phyloP scores from a whole-genome alignment of 441 rosid species.

The Populus trichocarpa region DNA sequence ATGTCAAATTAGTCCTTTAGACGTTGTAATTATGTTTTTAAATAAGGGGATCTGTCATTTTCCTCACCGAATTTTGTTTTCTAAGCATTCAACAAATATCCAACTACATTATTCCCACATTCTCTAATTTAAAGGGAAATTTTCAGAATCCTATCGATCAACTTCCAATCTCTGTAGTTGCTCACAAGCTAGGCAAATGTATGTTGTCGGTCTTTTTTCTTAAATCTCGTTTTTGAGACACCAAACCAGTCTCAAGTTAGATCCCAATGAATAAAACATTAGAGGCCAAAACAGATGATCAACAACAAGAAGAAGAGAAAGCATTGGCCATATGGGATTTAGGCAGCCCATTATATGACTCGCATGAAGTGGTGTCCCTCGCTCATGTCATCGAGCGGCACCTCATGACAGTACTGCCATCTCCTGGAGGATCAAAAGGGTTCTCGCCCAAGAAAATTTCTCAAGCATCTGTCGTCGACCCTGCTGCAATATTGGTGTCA shows the following conservation, averaged over 20 bases:
- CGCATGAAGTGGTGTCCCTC: slow-evolving; percentile 45
- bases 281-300: slow-evolving; percentile 10
- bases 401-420: slow-evolving; percentile 33
- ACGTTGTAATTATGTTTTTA: background rate
- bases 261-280: slow-evolving; percentile 12
- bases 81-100: no score
- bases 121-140: background rate
- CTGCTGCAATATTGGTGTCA: background rate
- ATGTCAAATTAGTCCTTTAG: background rate
- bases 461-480: background rate
- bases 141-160: no score
- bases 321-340: slow-evolving; percentile 42
- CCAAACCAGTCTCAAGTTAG: background rate
- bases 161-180: background rate
- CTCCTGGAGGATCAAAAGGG: slow-evolving; percentile 21
- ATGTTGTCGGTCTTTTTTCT: background rate
- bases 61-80: slow-evolving; percentile 13
- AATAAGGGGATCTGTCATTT: slow-evolving; percentile 19
- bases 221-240: background rate
- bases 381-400: slow-evolving; percentile 46
- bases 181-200: background rate
- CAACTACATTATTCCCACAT: background rate
- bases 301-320: slow-evolving; percentile 1
- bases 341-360: slow-evolving; percentile 55
- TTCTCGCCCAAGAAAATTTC: background rate